A percentile compares a stretch with the other conserved stretches of the same genome.
Evolutionary conservation across 2,329 filamentous ascomycete genomes (phyloP).

Genomic region (Coniella vitis): DNA sequence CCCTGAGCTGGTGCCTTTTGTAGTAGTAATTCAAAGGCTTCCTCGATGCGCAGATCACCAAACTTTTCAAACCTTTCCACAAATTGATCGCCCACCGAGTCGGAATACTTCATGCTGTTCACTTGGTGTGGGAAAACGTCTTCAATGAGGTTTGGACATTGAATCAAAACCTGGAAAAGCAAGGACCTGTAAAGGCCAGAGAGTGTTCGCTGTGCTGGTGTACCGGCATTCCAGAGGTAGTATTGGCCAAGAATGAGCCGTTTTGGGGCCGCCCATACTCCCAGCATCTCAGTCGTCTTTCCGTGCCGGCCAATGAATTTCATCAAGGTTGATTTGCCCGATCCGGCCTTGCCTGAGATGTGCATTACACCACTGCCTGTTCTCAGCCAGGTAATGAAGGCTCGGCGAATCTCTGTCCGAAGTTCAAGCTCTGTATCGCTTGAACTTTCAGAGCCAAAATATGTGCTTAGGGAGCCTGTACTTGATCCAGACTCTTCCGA

Average conservation of each 20-base stretch:
- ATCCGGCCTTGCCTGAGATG: slow-evolving; percentile 10
- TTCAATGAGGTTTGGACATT: slow-evolving; percentile 16
- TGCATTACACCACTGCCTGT: not conserved
- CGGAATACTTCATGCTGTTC: not conserved
- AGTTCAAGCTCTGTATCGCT: no score
- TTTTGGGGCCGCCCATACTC: not conserved
- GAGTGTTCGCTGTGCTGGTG: slow-evolving; percentile 14
- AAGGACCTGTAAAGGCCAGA: slow-evolving; percentile 18
- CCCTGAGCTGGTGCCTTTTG: not conserved
- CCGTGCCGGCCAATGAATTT: slow-evolving; percentile 1
- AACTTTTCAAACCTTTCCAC: not conserved
- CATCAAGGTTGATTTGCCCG: slow-evolving; percentile 13
- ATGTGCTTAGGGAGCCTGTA: no score
- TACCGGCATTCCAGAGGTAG: slow-evolving; percentile 16
- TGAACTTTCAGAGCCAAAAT: no score
- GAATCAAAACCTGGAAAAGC: slow-evolving; percentile 16
- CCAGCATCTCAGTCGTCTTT: not conserved
- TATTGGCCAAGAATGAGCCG: slow-evolving; percentile 8
- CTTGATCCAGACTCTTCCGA: no score
- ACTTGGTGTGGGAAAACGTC: slow-evolving; percentile 7
- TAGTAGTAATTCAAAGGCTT: not conserved
- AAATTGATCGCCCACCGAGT: not conserved
- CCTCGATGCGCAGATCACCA: not conserved
- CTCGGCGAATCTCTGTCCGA: not conserved
- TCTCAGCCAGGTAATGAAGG: not conserved